These are phyloP conservation scores for Lyophyllum semitale DNA, from an alignment of 768 basidiomycete species.

Conservation along the genomic window DNA sequence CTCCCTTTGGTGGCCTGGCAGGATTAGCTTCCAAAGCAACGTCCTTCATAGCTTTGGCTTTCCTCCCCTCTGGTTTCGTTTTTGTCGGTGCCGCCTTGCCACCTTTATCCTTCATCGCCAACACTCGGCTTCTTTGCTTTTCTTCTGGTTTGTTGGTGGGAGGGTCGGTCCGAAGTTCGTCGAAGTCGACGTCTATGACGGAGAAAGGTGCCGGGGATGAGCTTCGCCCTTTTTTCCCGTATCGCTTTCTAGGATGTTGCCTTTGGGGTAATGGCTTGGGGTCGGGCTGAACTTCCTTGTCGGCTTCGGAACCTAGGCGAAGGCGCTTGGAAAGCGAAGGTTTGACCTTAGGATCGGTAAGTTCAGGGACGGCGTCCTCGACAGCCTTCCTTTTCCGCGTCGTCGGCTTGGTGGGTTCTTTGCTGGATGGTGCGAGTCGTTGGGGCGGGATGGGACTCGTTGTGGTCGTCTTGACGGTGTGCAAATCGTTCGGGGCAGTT, in stretches of 20 bases:
- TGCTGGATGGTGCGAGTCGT: neutral
- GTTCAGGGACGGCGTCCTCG: neutral
- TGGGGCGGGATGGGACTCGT: neutral
- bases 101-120: constrained; percentile 31
- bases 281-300: neutral
- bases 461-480: neutral
- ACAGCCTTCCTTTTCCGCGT: constrained; percentile 12
- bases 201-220: constrained; percentile 26
- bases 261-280: neutral
- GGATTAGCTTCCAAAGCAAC: neutral
- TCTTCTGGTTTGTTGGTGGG: neutral
- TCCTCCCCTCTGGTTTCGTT: constrained; percentile 7
- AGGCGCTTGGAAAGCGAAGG: constrained; percentile 10
- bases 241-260: constrained; percentile 27
- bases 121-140: constrained; percentile 20
- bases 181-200: constrained; percentile 26
- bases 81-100: constrained; percentile 16
- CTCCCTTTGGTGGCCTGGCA: neutral
- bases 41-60: neutral
- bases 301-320: neutral
- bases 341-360: neutral
- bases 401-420: neutral
- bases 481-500: neutral
- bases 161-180: constrained; percentile 27
- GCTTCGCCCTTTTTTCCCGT: constrained; percentile 31